phyloP scores from a whole-genome alignment of 2,329 filamentous ascomycete species.

The Talaromyces pinophilus region DNA sequence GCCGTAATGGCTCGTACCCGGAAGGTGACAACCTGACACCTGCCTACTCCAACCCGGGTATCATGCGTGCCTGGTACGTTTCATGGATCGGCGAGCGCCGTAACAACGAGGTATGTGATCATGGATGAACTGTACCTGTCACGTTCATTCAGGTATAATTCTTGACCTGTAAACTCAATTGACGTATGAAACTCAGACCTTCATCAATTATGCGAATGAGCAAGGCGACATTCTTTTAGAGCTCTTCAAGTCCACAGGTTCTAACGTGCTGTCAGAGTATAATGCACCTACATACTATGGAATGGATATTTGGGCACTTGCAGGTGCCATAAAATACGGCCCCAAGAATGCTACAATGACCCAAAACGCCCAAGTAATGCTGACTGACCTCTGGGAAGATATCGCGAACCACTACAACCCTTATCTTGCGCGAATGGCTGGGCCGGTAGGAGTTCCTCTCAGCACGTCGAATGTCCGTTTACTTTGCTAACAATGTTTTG shows the following conservation, averaged over 20 bases:
- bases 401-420: slow-evolving; percentile 42
- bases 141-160: too few species aligned
- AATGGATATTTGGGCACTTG: slow-evolving; percentile 46
- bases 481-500: not conserved
- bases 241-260: slow-evolving; percentile 33
- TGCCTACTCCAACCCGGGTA: slow-evolving; percentile 46
- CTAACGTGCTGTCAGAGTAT: slow-evolving; percentile 43
- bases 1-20: slow-evolving; percentile 45
- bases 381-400: slow-evolving; percentile 39
- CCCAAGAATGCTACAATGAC: slow-evolving; percentile 35
- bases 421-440: slow-evolving; percentile 39
- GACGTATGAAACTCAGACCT: slow-evolving; percentile 25
- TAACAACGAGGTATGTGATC: slow-evolving; percentile 33
- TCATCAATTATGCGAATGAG: slow-evolving; percentile 41
- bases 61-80: slow-evolving; percentile 45
- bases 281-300: slow-evolving; percentile 48
- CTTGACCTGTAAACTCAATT: not conserved
- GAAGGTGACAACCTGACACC: slow-evolving; percentile 44
- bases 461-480: not conserved
- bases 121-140: not conserved
- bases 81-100: slow-evolving; percentile 47
- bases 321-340: slow-evolving; percentile 43
- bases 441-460: slow-evolving; percentile 26
- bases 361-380: slow-evolving; percentile 32
- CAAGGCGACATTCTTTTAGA: slow-evolving; percentile 33